Conservation (phyloP, 148 eudicot genomes). For the Talinum fruticosum region DNA sequence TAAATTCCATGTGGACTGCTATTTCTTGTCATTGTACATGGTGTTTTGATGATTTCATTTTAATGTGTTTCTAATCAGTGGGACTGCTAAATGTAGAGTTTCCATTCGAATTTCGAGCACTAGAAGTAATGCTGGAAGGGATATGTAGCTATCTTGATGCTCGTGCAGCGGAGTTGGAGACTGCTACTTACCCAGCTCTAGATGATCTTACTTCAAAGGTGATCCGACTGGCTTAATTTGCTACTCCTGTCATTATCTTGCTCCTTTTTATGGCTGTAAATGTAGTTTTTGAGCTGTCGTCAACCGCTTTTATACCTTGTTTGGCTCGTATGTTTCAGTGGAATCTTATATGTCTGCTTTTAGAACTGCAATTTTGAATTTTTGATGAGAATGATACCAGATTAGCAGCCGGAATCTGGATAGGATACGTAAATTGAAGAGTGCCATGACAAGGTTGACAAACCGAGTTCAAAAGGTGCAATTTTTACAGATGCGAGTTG, state of each 20-base stretch:
- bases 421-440: slow-evolving; percentile 79
- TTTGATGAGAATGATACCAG: slow-evolving; percentile 34
- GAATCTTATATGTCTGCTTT: no score
- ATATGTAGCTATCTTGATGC: slow-evolving; percentile 85
- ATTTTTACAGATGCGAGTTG: background rate
- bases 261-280: no score
- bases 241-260: no score
- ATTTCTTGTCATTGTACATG: no score
- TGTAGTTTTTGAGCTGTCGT: background rate
- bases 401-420: slow-evolving; percentile 92
- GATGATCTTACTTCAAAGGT: slow-evolving; percentile 93
- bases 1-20: no score
- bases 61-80: slow-evolving; percentile 20
- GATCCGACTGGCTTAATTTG: no score
- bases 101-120: slow-evolving; percentile 85
- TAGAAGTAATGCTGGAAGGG: slow-evolving; percentile 89
- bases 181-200: slow-evolving; percentile 85
- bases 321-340: no score
- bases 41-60: no score
- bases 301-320: no score
- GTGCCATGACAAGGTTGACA: slow-evolving; percentile 87
- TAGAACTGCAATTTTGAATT: no score
- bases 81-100: slow-evolving; percentile 47
- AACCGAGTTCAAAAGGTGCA: slow-evolving; percentile 72
- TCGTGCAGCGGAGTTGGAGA: slow-evolving; percentile 70